These are phyloP conservation scores for Cyphellophora europaea DNA, from an alignment of 2,329 filamentous ascomycete species.

Conservation along the genomic window DNA sequence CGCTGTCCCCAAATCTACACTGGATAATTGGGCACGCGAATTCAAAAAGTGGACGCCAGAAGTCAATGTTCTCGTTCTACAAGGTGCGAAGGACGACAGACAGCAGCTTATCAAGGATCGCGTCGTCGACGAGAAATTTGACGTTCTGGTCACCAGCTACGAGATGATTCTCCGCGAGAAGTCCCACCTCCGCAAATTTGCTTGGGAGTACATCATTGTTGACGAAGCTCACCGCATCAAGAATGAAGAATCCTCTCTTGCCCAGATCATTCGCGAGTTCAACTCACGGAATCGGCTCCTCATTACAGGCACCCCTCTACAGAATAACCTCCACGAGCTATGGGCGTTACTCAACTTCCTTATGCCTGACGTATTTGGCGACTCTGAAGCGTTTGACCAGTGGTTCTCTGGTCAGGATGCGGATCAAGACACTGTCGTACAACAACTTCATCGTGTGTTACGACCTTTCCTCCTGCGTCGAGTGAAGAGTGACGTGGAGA, in stretches of 20 bases:
- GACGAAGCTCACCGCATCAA: slow-evolving; percentile 98
- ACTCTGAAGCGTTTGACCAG: slow-evolving; percentile 91
- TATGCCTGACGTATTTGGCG: slow-evolving; percentile 95
- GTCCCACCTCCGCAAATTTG: slow-evolving; percentile 88
- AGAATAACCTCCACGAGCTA: slow-evolving; percentile 96
- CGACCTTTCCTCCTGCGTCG: slow-evolving; percentile 89
- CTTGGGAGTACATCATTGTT: slow-evolving; percentile 99
- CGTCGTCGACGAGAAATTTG: slow-evolving; percentile 88
- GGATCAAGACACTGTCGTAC: slow-evolving; percentile 90
- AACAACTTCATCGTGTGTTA: slow-evolving; percentile 87
- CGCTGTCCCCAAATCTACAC: slow-evolving; percentile 87
- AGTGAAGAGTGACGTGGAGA: slow-evolving; percentile 96
- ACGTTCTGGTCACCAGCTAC: slow-evolving; percentile 97
- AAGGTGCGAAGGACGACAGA: slow-evolving; percentile 91
- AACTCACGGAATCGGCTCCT: slow-evolving; percentile 89
- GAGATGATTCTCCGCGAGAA: slow-evolving; percentile 98
- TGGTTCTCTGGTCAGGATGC: slow-evolving; percentile 90
- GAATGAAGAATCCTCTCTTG: slow-evolving; percentile 94
- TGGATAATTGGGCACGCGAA: slow-evolving; percentile 97
- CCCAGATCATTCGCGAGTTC: slow-evolving; percentile 93
- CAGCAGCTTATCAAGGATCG: slow-evolving; percentile 80
- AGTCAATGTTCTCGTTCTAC: slow-evolving; percentile 84
- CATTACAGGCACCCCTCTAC: slow-evolving; percentile 91
- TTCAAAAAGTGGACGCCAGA: slow-evolving; percentile 92
- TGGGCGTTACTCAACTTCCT: slow-evolving; percentile 97